These are phyloP conservation scores for Rhodotorula sp. DNA, from an alignment of 1,284 basidiomycete species.

Conservation along the genomic window DNA sequence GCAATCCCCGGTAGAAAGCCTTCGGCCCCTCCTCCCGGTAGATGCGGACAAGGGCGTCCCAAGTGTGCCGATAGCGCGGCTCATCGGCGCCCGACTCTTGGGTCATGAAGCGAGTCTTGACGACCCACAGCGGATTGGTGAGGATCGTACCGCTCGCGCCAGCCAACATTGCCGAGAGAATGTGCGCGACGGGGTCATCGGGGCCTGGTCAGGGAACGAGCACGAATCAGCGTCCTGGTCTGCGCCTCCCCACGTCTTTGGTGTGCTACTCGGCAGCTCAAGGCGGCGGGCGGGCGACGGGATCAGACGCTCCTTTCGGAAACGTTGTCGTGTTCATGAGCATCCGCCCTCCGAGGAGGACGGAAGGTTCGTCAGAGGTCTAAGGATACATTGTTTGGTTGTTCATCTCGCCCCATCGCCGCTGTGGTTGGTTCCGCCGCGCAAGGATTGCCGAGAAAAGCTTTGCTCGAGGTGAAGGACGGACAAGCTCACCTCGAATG, in stretches of 20 bases:
- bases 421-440: background rate
- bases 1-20: slow-evolving; percentile 86
- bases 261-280: background rate
- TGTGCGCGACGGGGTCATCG: slow-evolving; percentile 59
- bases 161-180: slow-evolving; percentile 87
- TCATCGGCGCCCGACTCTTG: slow-evolving; percentile 52
- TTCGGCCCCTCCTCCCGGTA: slow-evolving; percentile 76
- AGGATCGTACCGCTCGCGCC: slow-evolving; percentile 84
- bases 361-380: slow-evolving; percentile 44
- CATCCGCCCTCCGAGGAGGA: slow-evolving; percentile 21
- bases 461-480: background rate
- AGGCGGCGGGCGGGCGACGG: background rate
- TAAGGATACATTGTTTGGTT: slow-evolving; percentile 38
- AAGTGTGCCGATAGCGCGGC: slow-evolving; percentile 75
- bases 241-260: background rate
- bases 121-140: slow-evolving; percentile 94
- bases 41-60: slow-evolving; percentile 80
- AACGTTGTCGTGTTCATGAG: slow-evolving; percentile 39
- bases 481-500: slow-evolving; percentile 42
- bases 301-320: slow-evolving; percentile 42
- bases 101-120: slow-evolving; percentile 91
- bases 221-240: background rate
- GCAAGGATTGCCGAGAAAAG: background rate
- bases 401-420: slow-evolving; percentile 32
- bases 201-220: slow-evolving; percentile 16